These are phyloP conservation scores for Rheum nobile DNA, from an alignment of 148 eudicot species.

Conservation along the genomic window DNA sequence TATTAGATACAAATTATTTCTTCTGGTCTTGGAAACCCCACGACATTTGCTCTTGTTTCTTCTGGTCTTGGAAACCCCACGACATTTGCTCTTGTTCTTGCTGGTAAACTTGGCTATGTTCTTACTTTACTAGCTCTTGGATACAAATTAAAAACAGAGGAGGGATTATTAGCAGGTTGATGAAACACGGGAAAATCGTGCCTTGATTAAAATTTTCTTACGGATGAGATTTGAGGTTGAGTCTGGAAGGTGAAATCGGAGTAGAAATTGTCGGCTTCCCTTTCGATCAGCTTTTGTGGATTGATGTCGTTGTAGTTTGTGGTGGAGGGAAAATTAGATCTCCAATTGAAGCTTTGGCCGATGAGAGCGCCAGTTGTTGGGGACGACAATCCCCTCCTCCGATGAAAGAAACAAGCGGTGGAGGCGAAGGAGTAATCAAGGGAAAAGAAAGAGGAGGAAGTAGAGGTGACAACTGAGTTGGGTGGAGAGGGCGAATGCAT, in stretches of 20 bases:
- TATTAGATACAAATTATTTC: constrained; percentile 17
- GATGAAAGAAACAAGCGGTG: no score
- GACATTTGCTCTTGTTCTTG: constrained; percentile 17
- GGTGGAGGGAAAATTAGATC: constrained; percentile 9
- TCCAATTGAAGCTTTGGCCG: constrained; percentile 46
- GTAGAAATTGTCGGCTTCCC: constrained; percentile 22
- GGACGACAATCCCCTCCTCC: constrained; percentile 65
- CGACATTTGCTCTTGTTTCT: constrained; percentile 18
- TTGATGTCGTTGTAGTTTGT: not conserved
- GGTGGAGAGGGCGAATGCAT: no score
- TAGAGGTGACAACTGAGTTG: no score
- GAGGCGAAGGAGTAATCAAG: no score
- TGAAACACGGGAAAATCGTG: no score
- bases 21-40: constrained; percentile 32
- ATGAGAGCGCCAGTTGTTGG: constrained; percentile 76
- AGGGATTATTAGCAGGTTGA: no score
- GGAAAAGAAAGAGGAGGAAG: no score
- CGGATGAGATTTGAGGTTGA: constrained; percentile 13
- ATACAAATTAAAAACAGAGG: not conserved
- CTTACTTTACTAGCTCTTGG: not conserved
- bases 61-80: constrained; percentile 33
- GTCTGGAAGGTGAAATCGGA: constrained; percentile 58
- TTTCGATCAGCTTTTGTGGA: constrained; percentile 12
- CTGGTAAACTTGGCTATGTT: not conserved
- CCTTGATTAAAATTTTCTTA: not conserved